Conservation (phyloP, 2,329 filamentous ascomycete genomes). For the Xylaria sp. region DNA sequence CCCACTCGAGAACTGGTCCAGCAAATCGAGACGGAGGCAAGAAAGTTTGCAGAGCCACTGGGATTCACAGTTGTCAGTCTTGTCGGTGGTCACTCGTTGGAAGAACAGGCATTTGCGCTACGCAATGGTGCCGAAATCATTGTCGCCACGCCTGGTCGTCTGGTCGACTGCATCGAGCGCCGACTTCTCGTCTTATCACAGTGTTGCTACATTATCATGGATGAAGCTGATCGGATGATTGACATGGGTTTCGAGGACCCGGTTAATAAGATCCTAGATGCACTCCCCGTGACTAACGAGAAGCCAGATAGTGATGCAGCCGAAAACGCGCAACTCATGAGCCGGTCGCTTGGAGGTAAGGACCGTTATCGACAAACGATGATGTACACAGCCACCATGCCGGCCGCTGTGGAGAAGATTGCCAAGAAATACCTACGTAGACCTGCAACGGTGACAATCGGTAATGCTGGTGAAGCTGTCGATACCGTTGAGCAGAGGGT, state of each 20-base stretch:
- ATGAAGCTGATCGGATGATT: conserved; percentile 98
- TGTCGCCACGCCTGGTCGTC: conserved; percentile 94
- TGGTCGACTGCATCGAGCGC: conserved; percentile 94
- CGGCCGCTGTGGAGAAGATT: conserved; percentile 83
- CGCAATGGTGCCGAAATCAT: conserved; percentile 94
- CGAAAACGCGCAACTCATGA: conserved; percentile 82
- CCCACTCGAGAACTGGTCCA: conserved; percentile 96
- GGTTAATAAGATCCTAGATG: conserved; percentile 94
- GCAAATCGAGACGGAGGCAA: conserved; percentile 91
- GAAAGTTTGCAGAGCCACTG: conserved; percentile 83
- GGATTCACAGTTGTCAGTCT: conserved; percentile 95
- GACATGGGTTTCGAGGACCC: conserved; percentile 97
- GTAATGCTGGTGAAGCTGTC: conserved; percentile 90
- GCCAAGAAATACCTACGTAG: conserved; percentile 94
- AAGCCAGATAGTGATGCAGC: conserved; percentile 93
- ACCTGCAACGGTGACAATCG: conserved; percentile 90
- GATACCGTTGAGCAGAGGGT: conserved; percentile 97
- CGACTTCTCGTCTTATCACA: conserved; percentile 88
- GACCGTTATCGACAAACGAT: conserved; percentile 93
- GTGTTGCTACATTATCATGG: conserved; percentile 98
- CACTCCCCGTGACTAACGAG: conserved; percentile 85
- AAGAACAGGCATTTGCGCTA: conserved; percentile 86
- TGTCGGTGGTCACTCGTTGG: conserved; percentile 92
- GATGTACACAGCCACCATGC: conserved; percentile 99
- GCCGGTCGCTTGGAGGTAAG: conserved; percentile 64